Percentiles rank a stretch among this genome's conserved stretches.
These are phyloP conservation scores for Phialophora verrucosa DNA, from an alignment of 2,329 filamentous ascomycete species.

Conservation along the genomic window DNA sequence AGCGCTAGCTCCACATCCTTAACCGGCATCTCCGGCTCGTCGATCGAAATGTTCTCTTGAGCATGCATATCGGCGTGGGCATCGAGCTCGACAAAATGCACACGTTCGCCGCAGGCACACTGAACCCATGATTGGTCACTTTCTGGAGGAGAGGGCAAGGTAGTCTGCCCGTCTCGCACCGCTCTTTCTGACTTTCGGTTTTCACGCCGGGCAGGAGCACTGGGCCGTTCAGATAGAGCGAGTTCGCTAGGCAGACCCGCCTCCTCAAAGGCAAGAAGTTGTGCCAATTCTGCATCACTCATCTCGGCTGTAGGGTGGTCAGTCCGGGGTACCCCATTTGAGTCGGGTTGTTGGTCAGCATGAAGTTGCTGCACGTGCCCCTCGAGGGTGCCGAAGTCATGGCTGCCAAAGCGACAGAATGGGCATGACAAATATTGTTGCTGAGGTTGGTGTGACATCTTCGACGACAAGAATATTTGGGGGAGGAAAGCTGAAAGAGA, in stretches of 20 bases:
- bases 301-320: constrained; percentile 2
- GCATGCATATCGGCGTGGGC: constrained; percentile 66
- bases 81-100: constrained; percentile 60
- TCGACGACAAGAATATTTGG: background rate
- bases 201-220: constrained; percentile 27
- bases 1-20: constrained; percentile 33
- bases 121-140: constrained; percentile 29
- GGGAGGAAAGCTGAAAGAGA: constrained; percentile 2
- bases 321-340: constrained; percentile 5
- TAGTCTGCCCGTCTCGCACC: background rate
- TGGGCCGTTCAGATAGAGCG: constrained; percentile 28
- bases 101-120: constrained; percentile 61
- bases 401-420: constrained; percentile 25
- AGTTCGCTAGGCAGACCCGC: constrained; percentile 36
- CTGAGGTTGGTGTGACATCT: constrained; percentile 21
- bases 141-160: background rate
- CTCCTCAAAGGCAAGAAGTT: constrained; percentile 37
- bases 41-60: constrained; percentile 54
- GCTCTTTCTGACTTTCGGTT: constrained; percentile 18
- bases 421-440: constrained; percentile 30
- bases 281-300: constrained; percentile 34
- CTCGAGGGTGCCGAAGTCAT: constrained; percentile 30
- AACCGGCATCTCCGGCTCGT: constrained; percentile 47
- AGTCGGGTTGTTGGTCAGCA: constrained; percentile 12
- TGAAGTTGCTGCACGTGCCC: constrained; percentile 28